Evolutionary conservation across 306 rosid species (phyloP).

Genomic region (Aeschynomene evenia): DNA sequence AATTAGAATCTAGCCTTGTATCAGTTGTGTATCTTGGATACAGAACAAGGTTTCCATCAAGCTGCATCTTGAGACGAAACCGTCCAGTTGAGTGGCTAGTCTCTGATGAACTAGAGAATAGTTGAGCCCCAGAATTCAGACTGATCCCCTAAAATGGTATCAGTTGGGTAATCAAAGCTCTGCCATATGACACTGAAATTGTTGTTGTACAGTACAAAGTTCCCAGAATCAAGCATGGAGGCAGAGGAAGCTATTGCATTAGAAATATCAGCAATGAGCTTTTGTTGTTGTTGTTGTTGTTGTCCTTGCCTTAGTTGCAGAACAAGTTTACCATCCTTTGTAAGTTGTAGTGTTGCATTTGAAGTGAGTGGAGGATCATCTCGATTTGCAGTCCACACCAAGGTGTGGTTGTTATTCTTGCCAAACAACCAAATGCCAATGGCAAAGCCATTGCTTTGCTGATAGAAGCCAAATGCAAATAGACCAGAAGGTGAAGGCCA

Average conservation of each 20-base stretch:
- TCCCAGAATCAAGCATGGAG: constrained; percentile 40
- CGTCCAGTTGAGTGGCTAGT: constrained; percentile 29
- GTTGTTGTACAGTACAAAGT: constrained; percentile 33
- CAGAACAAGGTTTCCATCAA: background rate
- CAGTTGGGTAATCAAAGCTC: constrained; percentile 32
- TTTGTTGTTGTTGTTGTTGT: background rate
- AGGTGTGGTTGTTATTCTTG: background rate
- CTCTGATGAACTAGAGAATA: constrained; percentile 26
- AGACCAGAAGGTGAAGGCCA: constrained; percentile 39
- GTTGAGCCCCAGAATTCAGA: accelerated
- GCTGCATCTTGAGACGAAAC: background rate
- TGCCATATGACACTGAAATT: constrained; percentile 16
- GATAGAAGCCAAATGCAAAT: constrained; percentile 44
- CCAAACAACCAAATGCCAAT: constrained; percentile 39
- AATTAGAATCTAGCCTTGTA: constrained; percentile 18
- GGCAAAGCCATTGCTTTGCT: constrained; percentile 16
- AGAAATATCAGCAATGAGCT: background rate
- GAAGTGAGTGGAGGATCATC: background rate
- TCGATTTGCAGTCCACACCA: constrained; percentile 42
- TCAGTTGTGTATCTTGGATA: background rate
- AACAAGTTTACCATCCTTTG: constrained; percentile 12
- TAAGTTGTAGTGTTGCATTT: constrained; percentile 10
- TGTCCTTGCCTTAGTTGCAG: too few relatives aligned
- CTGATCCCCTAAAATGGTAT: constrained; percentile 43
- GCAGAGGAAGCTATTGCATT: constrained; percentile 8